A percentile compares a stretch with the other conserved stretches of the same genome.
Evolutionary conservation across 805 yeast species (phyloP).

Genomic region (Ogataea nakhonphanomensis): DNA sequence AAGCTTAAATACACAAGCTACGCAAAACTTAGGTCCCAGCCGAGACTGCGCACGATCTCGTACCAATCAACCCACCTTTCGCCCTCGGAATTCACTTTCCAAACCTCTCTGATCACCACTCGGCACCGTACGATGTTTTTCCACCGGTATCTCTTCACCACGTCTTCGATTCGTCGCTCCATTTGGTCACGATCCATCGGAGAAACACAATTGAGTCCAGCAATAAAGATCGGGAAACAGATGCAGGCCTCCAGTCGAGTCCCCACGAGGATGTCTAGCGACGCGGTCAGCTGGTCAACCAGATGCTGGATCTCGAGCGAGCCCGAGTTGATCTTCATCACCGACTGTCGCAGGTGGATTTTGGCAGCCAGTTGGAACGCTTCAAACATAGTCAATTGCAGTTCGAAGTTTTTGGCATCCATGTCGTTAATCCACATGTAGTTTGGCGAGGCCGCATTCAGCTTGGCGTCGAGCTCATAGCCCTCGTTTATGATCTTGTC

Average conservation of each 20-base stretch:
- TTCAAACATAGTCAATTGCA: slow-evolving; percentile 69
- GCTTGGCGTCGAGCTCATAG: slow-evolving; percentile 44
- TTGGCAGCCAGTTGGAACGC: slow-evolving; percentile 67
- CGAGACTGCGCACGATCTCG: slow-evolving; percentile 56
- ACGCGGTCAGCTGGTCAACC: slow-evolving; percentile 48
- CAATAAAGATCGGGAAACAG: slow-evolving; percentile 74
- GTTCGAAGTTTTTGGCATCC: slow-evolving; percentile 49
- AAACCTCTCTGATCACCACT: slow-evolving; percentile 44
- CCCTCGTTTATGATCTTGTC: slow-evolving; percentile 33
- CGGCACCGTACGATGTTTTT: slow-evolving; percentile 52
- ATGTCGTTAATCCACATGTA: slow-evolving; percentile 39
- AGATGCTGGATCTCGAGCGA: slow-evolving; percentile 61
- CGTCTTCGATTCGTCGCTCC: slow-evolving; percentile 48
- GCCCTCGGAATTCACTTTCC: slow-evolving; percentile 50
- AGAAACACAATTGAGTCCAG: slow-evolving; percentile 65
- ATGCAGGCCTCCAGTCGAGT: slow-evolving; percentile 68
- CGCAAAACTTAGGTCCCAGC: slow-evolving; percentile 82
- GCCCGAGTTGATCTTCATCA: slow-evolving; percentile 56
- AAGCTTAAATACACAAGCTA: slow-evolving; percentile 19
- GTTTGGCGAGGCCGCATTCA: slow-evolving; percentile 52
- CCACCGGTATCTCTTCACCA: slow-evolving; percentile 62
- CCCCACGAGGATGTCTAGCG: slow-evolving; percentile 60
- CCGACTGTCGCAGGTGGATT: slow-evolving; percentile 64
- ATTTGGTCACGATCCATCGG: slow-evolving; percentile 51
- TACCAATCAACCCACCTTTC: slow-evolving; percentile 70